Percentiles rank a stretch among this genome's conserved stretches.
phyloP scores from a whole-genome alignment of 2,329 filamentous ascomycete species.

The Colletotrichum caudatum region DNA sequence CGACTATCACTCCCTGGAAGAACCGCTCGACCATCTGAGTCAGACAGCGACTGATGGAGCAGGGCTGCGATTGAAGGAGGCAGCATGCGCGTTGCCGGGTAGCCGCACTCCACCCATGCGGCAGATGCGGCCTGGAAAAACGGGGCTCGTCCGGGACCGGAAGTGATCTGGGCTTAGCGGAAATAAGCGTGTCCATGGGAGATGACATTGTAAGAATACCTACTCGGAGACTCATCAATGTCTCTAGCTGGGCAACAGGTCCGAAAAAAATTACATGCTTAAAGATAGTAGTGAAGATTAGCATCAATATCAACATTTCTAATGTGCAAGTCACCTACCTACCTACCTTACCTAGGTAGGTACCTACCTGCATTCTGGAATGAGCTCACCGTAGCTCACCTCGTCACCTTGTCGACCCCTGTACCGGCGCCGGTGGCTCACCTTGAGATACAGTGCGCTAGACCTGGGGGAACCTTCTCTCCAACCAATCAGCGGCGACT shows the following conservation, averaged over 20 bases:
- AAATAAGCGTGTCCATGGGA: conserved; percentile 18
- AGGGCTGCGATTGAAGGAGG: not conserved
- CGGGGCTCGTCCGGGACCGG: conserved; percentile 36
- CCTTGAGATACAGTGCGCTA: not conserved
- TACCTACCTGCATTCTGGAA: no score
- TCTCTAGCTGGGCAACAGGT: not conserved
- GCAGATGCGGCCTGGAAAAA: conserved; percentile 30
- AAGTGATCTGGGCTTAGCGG: conserved; percentile 26
- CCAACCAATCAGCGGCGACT: conserved; percentile 46
- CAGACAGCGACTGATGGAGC: not conserved
- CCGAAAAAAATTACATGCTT: no score
- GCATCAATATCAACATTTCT: not conserved
- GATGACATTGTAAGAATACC: not conserved
- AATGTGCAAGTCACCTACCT: not conserved
- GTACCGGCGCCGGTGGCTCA: conserved; percentile 30
- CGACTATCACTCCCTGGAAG: conserved; percentile 6
- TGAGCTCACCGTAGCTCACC: conserved; percentile 12
- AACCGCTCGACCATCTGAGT: not conserved
- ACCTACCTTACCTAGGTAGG: no score
- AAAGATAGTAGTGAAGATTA: not conserved
- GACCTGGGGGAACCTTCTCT: not conserved
- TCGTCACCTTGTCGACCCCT: conserved; percentile 1
- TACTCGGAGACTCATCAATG: not conserved
- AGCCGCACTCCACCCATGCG: conserved; percentile 18
- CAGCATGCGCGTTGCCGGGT: conserved; percentile 35